Base-by-base conservation (phyloP, 1,284 basidiomycete genomes). In the Trametes hirsuta region DNA sequence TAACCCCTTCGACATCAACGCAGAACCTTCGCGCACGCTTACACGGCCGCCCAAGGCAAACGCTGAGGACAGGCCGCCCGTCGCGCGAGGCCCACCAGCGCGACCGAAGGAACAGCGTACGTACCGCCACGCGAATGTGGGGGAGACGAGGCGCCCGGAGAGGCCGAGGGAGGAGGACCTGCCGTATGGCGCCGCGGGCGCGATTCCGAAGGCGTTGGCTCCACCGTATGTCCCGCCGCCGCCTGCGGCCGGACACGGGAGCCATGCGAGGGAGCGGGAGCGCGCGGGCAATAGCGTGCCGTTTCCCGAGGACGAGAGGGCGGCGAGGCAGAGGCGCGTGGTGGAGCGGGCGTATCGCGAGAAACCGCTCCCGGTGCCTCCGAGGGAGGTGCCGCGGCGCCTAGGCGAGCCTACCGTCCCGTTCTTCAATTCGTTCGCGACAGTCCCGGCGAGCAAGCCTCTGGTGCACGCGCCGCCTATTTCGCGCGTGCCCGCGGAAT, bases 121-220 rank as follows among this genome's bases (percentile, higher is more conserved):
- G 22, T 8, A 14, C 47, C 12, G 8, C 4, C 46, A 11, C 35
- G n/a, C n/a, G 34, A 35, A 35, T n/a, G 12, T 18, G 8, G 36
- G 22, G 36, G 46, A 22, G 25, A 11, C 53, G 6, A 47, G 46
- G 47, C 15, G 54, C 1, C 59, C 59, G 1, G 54, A 45, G 39
- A 54, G 63, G 1, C 59, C 59, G 9, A 25, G 45, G 1, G 63
- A 54, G 21, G 51, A 62, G 41, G 59, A 61, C 49, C 21, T 59
- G 44, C 57, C 57, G 25, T 59, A 59, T 21, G 61, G 61, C 47
- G 39, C 54, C n/a, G 22, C 10, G 34, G 58, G 57, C 9, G 51
- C 57, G 51, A 41, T 59, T 21, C 61, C 61, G 36, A 56, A 53
- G 25, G 53, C 47, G 6, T 22, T 53, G 15, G 34, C 49, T 24